Evolutionary conservation across 2,329 filamentous ascomycete genomes (phyloP), one percentile per base, ranked within the genome.

Genomic region (Sporothrix humicola): DNA sequence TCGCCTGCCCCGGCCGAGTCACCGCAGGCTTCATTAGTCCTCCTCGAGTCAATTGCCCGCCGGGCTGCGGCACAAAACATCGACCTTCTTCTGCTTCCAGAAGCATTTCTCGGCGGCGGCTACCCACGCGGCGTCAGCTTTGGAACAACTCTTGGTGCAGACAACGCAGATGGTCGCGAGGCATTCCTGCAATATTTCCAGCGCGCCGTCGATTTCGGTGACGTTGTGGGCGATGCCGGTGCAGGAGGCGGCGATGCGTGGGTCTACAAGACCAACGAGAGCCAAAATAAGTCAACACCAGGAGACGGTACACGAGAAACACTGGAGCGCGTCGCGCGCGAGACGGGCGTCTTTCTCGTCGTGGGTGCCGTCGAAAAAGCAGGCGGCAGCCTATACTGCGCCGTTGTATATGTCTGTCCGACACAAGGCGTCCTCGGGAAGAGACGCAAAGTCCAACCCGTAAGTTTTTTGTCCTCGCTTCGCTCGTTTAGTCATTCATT

Each of bases 371-470:
- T 98, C 13, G 95, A 98, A 82, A 90, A 88, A 77, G 87, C 90
- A 0, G 95, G 91, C 0, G 95, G 95, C 0, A 95, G 91, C 75
- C 80, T 98, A 70, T 98, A 97, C 80, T 98, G 95, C 81, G 86
- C 89, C 2, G 93, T 88, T 0, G 87, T 97, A 4, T 97, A 96
- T 79, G 91, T 97, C 0, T 94, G 93, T 80, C 94, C 95, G 0
- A 84, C 82, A 58, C 80, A 87, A 65, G 95, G 95, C 5, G 81
- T 92, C 8, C 80, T 97, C 23, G 95, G 94, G 23, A 98, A 98
- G 86, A 88, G 95, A 76, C 87, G 95, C 79, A 98, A 98, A 82
- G 93, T 98, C 26, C 95, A 97, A 90, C 95, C 95, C 20, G 91
- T 92, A 81, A 79, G 89, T 37, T 37, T 37, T 5, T 37, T 37